Evolutionary conservation across 2,329 filamentous ascomycete genomes (phyloP), one percentile per base, ranked within the genome.

Genomic region (Ceratocystis albifundus): DNA sequence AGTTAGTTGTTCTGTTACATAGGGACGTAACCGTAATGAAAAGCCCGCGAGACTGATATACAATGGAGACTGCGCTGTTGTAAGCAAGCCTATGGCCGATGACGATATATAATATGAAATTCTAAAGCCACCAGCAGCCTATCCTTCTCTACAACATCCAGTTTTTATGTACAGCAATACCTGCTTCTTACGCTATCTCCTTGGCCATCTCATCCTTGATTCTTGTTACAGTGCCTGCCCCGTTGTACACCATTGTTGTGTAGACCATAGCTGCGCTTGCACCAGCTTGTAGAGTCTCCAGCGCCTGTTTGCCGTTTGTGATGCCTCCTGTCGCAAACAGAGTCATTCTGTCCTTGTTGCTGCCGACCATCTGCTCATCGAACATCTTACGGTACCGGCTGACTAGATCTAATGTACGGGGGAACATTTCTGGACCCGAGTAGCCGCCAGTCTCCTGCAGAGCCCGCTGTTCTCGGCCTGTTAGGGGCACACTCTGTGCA

Each of bases 321-420:
- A 99, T 93, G 20, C 94, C 94, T 0, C 94, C 94, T 0, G 90
- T 94, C 0, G 93, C 93, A 73, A 97, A 97, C 68, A 99, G 88
- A 64, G 91, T 86, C 77, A 96, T 96, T 61, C 81, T 81, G 68
- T 78, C 69, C 36, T 74, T 72, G 17, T 73, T 72, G 4, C 69
- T 72, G 2, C 71, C 68, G n/a, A 69, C 70, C 50, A 73, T 71
- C 20, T 73, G 72, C 65, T 77, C 75, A 69, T 89, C 86, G 41
- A 93, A 78, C 72, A 86, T 78, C 71, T 80, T 80, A 66, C 91
- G 83, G 76, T 97, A 99, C 70, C 86, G 84, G 68, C 82, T 85
- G 0, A 97, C 92, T 7, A 99, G 80, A 5, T 83, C 81, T 28
- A 93, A 77, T 0, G 91, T 96, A 64, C 87, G 83, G 69, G 87